Base-by-base conservation (phyloP, 2,329 filamentous ascomycete species). In the Blumeriella jaapii region DNA sequence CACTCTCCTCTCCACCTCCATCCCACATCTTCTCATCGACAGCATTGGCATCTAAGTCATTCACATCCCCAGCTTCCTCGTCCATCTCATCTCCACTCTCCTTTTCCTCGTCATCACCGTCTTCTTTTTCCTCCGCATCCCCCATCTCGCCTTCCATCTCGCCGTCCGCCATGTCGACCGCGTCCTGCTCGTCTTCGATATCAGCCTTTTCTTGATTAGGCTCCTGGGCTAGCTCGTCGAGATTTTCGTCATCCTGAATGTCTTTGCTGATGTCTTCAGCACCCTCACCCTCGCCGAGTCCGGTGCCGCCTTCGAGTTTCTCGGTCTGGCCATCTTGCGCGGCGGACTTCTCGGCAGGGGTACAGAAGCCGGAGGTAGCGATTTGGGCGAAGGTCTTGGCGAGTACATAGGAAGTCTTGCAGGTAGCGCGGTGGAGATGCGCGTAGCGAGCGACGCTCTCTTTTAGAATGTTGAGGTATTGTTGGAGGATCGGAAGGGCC, bases 21-120 rank as follows among this genome's bases (percentile, higher is more conserved):
- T 98, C 87, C 91, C 91, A 98, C 72, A 96, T 86, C 66, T 96
- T 98, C 62, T 98, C 93, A 55, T 98, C 93, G 1, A 96, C 82
- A 13, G 89, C 83, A 11, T 77, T 82, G 9, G 85, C 80, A 49
- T 94, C 89, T 26, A 94, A 66, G 51, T 93, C 85, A 60, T 95
- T 84, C 8, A 96, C 86, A 51, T 86, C 82, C 1, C 87, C 91
- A 4, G 82, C 73, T 59, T 96, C 85, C 50, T 94, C 87, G 46
- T 95, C 86, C 55, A 93, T 78, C 32, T 84, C 79, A n/a, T 79
- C 65, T 19, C 77, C 71, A 27, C 76, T 71, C 16, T 82, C 70
- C 19, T 74, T 72, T 33, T 71, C 71, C 1, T 71, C 71, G 6
- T 75, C 72, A n/a, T 76, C 67, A 8, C 75, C 67, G 2, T 74